These are phyloP conservation scores for Brasenia schreberi DNA, from an alignment of 164 flowering plant genomes.

Conservation along the genomic window DNA sequence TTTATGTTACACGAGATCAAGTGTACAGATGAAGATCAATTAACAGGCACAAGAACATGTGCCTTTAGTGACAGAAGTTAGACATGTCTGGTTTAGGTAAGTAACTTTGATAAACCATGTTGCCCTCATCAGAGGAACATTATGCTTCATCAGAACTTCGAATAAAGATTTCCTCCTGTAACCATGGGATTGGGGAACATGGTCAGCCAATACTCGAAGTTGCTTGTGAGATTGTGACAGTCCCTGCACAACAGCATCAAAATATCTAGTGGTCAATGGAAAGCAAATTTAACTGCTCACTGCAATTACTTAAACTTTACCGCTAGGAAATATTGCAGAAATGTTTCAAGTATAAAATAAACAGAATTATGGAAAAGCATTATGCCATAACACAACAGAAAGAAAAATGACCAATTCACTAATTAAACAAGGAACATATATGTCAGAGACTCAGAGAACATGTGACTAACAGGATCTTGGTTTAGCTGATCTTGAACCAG, in stretches of 20 bases:
- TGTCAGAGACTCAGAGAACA: background rate
- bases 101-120: constrained; percentile 97
- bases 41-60: background rate
- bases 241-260: constrained; percentile 31
- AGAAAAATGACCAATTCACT: background rate
- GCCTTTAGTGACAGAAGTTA: background rate
- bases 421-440: background rate
- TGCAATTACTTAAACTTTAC: too few species aligned
- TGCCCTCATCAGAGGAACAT: constrained; percentile 89
- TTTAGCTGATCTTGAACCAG: too few species aligned
- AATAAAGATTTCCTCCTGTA: constrained; percentile 58
- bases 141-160: constrained; percentile 84
- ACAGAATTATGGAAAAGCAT: background rate
- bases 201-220: constrained; percentile 71
- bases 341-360: too few species aligned
- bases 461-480: too few species aligned
- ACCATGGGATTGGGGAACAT: constrained; percentile 67
- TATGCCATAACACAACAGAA: background rate
- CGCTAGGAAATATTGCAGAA: too few species aligned
- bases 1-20: too few species aligned
- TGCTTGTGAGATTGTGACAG: constrained; percentile 88
- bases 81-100: constrained; percentile 44
- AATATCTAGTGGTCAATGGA: background rate
- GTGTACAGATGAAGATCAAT: background rate
- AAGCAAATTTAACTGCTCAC: background rate